phyloP scores from a whole-genome alignment of 257 asterid genomes.

The Salvia hispanica region DNA sequence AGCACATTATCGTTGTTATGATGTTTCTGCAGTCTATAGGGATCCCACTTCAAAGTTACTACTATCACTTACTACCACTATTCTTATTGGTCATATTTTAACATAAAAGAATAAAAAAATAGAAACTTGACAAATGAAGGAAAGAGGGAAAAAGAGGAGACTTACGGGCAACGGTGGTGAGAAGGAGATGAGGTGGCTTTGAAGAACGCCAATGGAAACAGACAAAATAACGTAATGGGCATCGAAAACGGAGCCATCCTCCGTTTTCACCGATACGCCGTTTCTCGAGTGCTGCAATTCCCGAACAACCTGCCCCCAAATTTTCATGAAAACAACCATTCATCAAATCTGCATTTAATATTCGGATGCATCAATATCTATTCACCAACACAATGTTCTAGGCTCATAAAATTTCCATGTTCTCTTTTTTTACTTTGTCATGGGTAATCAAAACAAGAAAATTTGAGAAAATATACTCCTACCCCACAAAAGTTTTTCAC shows the following conservation, averaged over 20 bases:
- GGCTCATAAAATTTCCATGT: background rate
- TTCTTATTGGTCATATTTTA: background rate
- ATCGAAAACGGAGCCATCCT: conserved; percentile 84
- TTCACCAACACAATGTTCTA: conserved; percentile 29
- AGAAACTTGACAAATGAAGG: background rate
- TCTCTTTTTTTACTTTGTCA: background rate
- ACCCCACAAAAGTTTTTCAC: background rate
- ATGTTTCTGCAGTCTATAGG: background rate
- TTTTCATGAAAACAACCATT: conserved; percentile 37
- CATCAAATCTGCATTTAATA: conserved; percentile 35
- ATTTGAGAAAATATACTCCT: conserved; percentile 15
- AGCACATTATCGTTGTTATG: background rate
- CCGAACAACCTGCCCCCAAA: conserved; percentile 73
- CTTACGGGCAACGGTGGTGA: conserved; percentile 79
- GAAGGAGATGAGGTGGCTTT: conserved; percentile 73
- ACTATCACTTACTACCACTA: background rate
- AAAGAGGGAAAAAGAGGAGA: background rate
- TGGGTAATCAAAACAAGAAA: conserved; percentile 41
- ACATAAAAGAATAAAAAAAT: background rate
- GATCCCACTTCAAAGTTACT: background rate
- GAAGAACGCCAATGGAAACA: conserved; percentile 92
- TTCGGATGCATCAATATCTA: background rate
- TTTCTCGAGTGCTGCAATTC: conserved; percentile 84
- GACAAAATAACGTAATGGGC: conserved; percentile 86
- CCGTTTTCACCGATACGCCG: conserved; percentile 75